Base-by-base conservation (phyloP, 495 filamentous ascomycete species). In the Aspergillus egyptiacus region DNA sequence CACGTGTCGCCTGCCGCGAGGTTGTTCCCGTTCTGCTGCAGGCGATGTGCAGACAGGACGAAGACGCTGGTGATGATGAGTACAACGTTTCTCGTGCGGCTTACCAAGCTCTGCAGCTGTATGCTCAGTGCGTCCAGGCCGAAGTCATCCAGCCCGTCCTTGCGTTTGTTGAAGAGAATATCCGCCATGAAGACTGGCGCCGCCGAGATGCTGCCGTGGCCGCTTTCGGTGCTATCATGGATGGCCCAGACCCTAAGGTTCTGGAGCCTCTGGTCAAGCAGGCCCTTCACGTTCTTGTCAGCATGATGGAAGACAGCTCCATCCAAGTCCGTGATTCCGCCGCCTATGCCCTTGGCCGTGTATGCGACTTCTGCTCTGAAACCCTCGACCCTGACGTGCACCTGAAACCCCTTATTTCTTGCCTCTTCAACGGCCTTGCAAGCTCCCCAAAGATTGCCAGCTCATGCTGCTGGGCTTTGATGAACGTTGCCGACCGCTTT, bases 161-260 rank as follows among this genome's bases (percentile, higher is more conserved):
- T 49, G 59, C 74, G 8, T 97, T 97, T 61, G 89, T 98, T 40
- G 94, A 97, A 71, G 75, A 78, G 55, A 89, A 97, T 71, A 80
- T 97, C 44, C 85, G 90, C 32, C 76, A 77, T 48, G 88, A 93
- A 44, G 87, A 96, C 62, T 98, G 93, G 93, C 89, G 90, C 60
- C 76, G 79, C 50, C 81, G 93, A 25, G 93, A 98, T 73, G 93
- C 93, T 24, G 91, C 93, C 8, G 91, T 97, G 9, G 94, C 93
- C 44, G 90, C 93, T n/a, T 97, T 98, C 56, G 94, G 93, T 48
- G 93, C 89, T 38, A 96, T 98, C 53, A 96, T 98, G 93, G 93
- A 97, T 61, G 93, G 93, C 17, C 93, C 93, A 1, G 91, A 96
- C 32, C 86, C 91, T 62, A 86, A 84, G 64, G 72, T 87, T 32